These are phyloP conservation scores for Pythium vanterpoolii DNA, from an alignment of 352 stramenopile species.

Conservation along the genomic window DNA sequence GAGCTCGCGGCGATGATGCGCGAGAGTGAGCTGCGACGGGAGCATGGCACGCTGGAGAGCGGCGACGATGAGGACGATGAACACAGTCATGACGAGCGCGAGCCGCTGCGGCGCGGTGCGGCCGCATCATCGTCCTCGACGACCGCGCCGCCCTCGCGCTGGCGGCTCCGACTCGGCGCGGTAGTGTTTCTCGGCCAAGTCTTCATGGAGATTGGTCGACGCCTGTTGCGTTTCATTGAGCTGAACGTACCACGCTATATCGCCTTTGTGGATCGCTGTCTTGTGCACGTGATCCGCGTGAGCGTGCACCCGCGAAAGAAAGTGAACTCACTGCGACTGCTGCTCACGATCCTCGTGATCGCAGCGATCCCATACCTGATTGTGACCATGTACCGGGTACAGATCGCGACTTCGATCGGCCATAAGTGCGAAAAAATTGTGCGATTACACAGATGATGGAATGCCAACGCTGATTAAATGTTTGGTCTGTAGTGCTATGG, in stretches of 20 bases:
- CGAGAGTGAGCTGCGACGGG: conserved; percentile 30
- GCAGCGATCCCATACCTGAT: conserved; percentile 45
- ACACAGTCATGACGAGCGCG: conserved; percentile 5
- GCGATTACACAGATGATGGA: background rate
- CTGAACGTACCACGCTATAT: conserved; percentile 47
- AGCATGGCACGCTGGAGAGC: conserved; percentile 19
- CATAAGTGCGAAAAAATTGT: conserved; percentile 5
- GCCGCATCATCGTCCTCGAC: background rate
- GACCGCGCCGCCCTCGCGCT: conserved; percentile 18
- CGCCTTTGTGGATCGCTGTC: conserved; percentile 42
- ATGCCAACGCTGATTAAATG: background rate
- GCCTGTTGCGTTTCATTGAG: conserved; percentile 41
- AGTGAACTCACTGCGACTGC: conserved; percentile 33
- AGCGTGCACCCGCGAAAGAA: conserved; percentile 34
- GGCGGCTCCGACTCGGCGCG: conserved; percentile 36
- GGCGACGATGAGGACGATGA: conserved; percentile 10
- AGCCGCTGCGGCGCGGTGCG: conserved; percentile 5
- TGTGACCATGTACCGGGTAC: conserved; percentile 37
- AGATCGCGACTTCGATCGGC: background rate
- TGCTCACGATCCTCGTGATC: conserved; percentile 36
- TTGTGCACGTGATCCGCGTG: conserved; percentile 45
- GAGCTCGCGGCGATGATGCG: conserved; percentile 40
- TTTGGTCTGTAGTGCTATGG: conserved; percentile 24
- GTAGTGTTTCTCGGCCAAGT: conserved; percentile 46
- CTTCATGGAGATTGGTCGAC: conserved; percentile 44